A percentile compares a stretch with the other conserved stretches of the same genome.
These are phyloP conservation scores for Ascochyta viciae-villosae DNA, from an alignment of 2,329 filamentous ascomycete species.

Conservation along the genomic window DNA sequence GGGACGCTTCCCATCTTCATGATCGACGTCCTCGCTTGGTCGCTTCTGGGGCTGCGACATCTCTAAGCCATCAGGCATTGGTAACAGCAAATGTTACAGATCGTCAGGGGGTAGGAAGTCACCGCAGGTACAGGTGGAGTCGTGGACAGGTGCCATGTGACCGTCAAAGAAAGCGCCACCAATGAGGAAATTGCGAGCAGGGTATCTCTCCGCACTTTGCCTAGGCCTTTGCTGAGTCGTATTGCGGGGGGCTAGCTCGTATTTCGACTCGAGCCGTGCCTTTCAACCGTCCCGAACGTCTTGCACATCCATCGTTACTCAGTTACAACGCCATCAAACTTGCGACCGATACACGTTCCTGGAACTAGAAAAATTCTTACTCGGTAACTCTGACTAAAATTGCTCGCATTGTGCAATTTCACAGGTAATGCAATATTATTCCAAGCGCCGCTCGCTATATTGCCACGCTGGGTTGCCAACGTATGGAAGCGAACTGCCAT, in stretches of 20 bases:
- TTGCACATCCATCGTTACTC: not conserved
- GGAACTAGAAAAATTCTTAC: not conserved
- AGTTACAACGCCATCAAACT: not conserved
- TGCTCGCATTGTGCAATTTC: not conserved
- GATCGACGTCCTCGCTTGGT: conserved; percentile 38
- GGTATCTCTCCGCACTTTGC: conserved; percentile 13
- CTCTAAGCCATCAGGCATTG: conserved; percentile 59
- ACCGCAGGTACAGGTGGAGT: conserved; percentile 16
- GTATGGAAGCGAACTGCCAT: not conserved
- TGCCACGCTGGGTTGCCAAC: not conserved
- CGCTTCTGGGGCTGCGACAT: conserved; percentile 61
- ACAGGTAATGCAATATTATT: not conserved
- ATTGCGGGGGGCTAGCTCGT: conserved; percentile 13
- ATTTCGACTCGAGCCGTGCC: not conserved
- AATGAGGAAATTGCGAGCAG: conserved; percentile 15
- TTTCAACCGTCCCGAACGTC: not conserved
- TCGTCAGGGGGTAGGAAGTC: conserved; percentile 12
- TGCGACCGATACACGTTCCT: not conserved
- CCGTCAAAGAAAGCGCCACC: conserved; percentile 18
- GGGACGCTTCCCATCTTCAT: conserved; percentile 36
- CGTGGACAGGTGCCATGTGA: conserved; percentile 17
- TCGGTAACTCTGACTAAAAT: not conserved
- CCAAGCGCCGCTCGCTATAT: not conserved
- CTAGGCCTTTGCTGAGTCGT: conserved; percentile 1
- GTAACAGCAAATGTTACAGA: conserved; percentile 15